Conservation (phyloP, 2,329 filamentous ascomycete genomes). For the Arthrobotrys megalospora region DNA sequence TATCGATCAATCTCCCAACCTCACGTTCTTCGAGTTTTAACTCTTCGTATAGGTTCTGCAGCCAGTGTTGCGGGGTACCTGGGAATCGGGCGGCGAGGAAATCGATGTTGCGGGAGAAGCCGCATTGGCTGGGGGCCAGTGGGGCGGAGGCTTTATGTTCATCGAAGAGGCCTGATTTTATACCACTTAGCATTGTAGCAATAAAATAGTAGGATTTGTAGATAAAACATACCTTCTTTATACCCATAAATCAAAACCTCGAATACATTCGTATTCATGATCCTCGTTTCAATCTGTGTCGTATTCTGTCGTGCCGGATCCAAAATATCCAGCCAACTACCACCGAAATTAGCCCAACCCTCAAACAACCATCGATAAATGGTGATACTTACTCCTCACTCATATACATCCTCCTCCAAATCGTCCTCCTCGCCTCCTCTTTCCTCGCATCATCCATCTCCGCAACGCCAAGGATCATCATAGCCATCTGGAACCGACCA, state of each 20-base stretch:
- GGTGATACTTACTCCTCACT: conserved; percentile 76
- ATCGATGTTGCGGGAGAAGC: conserved; percentile 19
- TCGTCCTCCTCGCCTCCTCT: conserved; percentile 73
- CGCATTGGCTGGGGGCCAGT: conserved; percentile 23
- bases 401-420: conserved; percentile 90
- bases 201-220: background rate
- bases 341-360: conserved; percentile 16
- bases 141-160: conserved; percentile 55
- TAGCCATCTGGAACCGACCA: conserved; percentile 81
- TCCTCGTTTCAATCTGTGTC: conserved; percentile 74
- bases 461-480: conserved; percentile 74
- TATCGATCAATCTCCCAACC: conserved; percentile 39
- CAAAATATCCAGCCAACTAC: conserved; percentile 80
- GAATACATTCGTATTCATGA: conserved; percentile 79
- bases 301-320: conserved; percentile 83
- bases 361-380: background rate
- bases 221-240: conserved; percentile 74
- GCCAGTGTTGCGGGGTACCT: conserved; percentile 32
- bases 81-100: conserved; percentile 43
- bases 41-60: conserved; percentile 45
- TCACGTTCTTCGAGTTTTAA: conserved; percentile 45
- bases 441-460: conserved; percentile 73
- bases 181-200: background rate
- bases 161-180: conserved; percentile 45
- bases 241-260: conserved; percentile 77